Conservation (phyloP, 2,329 filamentous ascomycete species). For the Beauveria varroae region DNA sequence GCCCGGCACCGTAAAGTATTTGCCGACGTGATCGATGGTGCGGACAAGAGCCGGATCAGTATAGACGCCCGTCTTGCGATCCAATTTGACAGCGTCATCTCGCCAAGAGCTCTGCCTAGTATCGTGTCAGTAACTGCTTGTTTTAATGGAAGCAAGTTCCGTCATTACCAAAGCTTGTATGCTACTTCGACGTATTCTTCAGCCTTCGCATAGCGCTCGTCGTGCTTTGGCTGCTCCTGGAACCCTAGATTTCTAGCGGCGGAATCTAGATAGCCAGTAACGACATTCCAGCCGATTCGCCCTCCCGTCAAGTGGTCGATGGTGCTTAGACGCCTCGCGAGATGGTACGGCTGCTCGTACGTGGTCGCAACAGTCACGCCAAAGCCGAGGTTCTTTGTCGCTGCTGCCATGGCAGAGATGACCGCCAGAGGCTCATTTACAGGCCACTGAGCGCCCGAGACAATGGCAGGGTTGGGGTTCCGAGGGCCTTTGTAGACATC, state of each 20-base stretch:
- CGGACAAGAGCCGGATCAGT: conserved; percentile 40
- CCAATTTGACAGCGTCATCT: conserved; percentile 50
- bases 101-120: conserved; percentile 44
- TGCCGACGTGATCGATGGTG: conserved; percentile 54
- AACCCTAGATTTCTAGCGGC: conserved; percentile 57
- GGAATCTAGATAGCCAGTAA: conserved; percentile 61
- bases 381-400: conserved; percentile 58
- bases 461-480: conserved; percentile 45
- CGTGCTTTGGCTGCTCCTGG: conserved; percentile 40
- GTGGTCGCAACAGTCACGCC: conserved; percentile 61
- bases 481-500: conserved; percentile 59
- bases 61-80: conserved; percentile 44
- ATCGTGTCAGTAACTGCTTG: neutral
- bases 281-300: conserved; percentile 45
- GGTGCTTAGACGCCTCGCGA: conserved; percentile 57
- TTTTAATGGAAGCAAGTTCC: neutral
- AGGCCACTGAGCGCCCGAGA: conserved; percentile 60
- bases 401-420: conserved; percentile 60
- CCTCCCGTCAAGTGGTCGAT: conserved; percentile 60
- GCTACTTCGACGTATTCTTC: conserved; percentile 52
- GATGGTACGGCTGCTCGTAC: conserved; percentile 61
- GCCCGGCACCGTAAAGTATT: conserved; percentile 51
- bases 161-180: conserved; percentile 50
- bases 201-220: conserved; percentile 50
- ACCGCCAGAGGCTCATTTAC: conserved; percentile 59